Conservation (phyloP, 108 stramenopile genomes). For the Cyclotella atomus region DNA sequence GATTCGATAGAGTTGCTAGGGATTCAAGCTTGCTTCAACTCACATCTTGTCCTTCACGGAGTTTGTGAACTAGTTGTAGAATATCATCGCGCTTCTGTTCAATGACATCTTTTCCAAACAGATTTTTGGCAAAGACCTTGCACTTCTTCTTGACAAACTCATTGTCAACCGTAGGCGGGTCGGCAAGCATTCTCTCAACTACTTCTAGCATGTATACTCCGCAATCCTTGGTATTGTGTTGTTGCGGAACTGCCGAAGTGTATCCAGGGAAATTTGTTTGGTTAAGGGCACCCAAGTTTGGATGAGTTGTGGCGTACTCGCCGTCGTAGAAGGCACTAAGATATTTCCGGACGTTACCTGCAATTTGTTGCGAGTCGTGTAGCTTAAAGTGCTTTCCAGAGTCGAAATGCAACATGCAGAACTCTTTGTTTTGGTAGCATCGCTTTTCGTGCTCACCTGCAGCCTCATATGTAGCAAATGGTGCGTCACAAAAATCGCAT, state of each 20-base stretch:
- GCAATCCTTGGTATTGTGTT: slow-evolving; percentile 70
- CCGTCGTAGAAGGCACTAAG: slow-evolving; percentile 33
- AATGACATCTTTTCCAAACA: slow-evolving; percentile 34
- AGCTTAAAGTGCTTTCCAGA: slow-evolving; percentile 50
- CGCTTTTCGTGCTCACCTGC: slow-evolving; percentile 33
- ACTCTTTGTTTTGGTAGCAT: slow-evolving; percentile 29
- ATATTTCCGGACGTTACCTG: slow-evolving; percentile 41
- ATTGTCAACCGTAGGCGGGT: slow-evolving; percentile 25
- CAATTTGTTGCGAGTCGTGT: slow-evolving; percentile 28
- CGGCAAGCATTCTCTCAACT: slow-evolving; percentile 24
- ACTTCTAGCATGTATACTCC: slow-evolving; percentile 65
- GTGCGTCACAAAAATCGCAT: slow-evolving; percentile 23
- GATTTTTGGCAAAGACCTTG: slow-evolving; percentile 30
- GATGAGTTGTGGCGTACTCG: slow-evolving; percentile 22
- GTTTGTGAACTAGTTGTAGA: slow-evolving; percentile 22
- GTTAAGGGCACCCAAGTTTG: slow-evolving; percentile 13
- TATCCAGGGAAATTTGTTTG: slow-evolving; percentile 46
- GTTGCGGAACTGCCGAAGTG: slow-evolving; percentile 48
- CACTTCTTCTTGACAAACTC: slow-evolving; percentile 33
- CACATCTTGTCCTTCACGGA: slow-evolving; percentile 12
- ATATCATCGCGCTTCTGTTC: slow-evolving; percentile 38
- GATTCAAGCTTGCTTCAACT: no score
- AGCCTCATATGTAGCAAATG: not conserved
- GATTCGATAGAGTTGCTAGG: no score
- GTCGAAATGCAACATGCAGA: slow-evolving; percentile 50